phyloP scores from a whole-genome alignment of 2,329 filamentous ascomycete genomes.

The Magnaporthiopsis rhizophila region DNA sequence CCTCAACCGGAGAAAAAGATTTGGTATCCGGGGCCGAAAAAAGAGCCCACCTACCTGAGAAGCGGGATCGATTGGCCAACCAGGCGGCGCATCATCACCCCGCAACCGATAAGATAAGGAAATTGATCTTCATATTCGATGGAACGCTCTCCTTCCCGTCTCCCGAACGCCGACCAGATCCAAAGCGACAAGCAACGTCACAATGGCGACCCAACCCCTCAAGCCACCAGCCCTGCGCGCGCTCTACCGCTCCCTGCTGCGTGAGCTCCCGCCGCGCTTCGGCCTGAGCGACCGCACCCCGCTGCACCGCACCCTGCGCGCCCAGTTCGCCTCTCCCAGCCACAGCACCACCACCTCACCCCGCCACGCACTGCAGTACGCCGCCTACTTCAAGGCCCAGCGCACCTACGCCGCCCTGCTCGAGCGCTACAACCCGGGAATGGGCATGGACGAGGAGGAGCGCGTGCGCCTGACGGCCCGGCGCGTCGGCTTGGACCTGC shows the following conservation, averaged over 20 bases:
- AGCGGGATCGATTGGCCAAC: no score
- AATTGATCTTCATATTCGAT: no score
- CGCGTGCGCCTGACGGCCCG: conserved; percentile 74
- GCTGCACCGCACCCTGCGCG: conserved; percentile 62
- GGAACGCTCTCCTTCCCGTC: no score
- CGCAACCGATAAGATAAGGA: no score
- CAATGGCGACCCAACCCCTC: conserved; percentile 15
- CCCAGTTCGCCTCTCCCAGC: conserved; percentile 40
- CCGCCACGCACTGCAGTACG: conserved; percentile 62
- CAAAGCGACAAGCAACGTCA: neutral
- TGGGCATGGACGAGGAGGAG: conserved; percentile 81
- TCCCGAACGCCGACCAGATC: no score
- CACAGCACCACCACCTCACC: conserved; percentile 6
- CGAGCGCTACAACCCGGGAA: conserved; percentile 89
- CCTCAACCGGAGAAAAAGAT: no score
- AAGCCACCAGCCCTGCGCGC: conserved; percentile 47
- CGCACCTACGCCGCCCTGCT: conserved; percentile 71
- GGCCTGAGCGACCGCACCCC: conserved; percentile 52
- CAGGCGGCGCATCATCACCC: no score
- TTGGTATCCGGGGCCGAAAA: no score
- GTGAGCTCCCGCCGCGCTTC: conserved; percentile 72
- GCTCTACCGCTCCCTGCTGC: conserved; percentile 80
- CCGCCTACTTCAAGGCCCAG: conserved; percentile 79
- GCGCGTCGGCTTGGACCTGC: conserved; percentile 85
- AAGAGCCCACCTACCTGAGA: no score